Evolutionary conservation across 2,329 filamentous ascomycete species (phyloP).

Genomic region (Talaromyces sp.): DNA sequence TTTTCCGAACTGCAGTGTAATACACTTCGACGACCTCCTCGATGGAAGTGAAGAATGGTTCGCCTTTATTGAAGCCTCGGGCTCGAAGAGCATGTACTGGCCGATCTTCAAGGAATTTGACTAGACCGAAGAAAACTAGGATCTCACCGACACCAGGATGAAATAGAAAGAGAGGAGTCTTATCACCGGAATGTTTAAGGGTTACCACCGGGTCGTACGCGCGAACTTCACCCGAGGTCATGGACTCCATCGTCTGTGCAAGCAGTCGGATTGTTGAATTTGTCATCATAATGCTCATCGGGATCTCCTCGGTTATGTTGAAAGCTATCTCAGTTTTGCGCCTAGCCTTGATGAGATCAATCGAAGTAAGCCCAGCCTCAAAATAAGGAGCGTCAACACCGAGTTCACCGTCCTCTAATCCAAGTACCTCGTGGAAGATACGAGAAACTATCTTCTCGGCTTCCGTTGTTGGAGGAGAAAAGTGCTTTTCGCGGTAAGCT

Average conservation of each 20-base stretch:
- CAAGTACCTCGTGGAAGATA: constrained; percentile 2
- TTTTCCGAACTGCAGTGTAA: constrained; percentile 37
- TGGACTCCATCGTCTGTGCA: constrained; percentile 28
- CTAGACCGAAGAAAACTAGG: constrained; percentile 39
- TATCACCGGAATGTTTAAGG: constrained; percentile 28
- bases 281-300: constrained; percentile 39
- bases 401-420: constrained; percentile 22
- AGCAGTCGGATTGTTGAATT: constrained; percentile 24
- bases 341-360: constrained; percentile 45
- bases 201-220: constrained; percentile 36
- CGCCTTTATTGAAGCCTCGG: constrained; percentile 44
- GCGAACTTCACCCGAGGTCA: neutral
- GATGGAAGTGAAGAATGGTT: constrained; percentile 41
- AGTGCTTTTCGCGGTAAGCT: constrained; percentile 7
- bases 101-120: constrained; percentile 37
- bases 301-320: constrained; percentile 33
- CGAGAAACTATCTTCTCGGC: neutral
- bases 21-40: constrained; percentile 46
- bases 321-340: constrained; percentile 34
- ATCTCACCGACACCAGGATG: constrained; percentile 44
- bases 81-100: constrained; percentile 51
- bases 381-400: constrained; percentile 26
- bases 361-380: constrained; percentile 35
- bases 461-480: neutral
- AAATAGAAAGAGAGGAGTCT: constrained; percentile 36